Evolutionary conservation across 2,329 filamentous ascomycete genomes (phyloP), one percentile per base, ranked within the genome.

Genomic region (Verticillium alfalfae): DNA sequence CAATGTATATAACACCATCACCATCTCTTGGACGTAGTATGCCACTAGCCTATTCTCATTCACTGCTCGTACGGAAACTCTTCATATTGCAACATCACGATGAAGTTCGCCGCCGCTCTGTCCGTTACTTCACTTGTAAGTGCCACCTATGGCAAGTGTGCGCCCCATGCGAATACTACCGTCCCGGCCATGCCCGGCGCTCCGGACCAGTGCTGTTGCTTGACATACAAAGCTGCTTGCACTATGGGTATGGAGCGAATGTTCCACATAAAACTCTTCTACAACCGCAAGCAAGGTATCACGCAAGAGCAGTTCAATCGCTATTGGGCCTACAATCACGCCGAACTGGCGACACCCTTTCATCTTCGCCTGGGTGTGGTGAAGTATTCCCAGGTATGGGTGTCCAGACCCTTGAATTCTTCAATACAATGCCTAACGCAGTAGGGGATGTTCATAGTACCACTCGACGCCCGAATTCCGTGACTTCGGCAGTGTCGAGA

Each of bases 201-300:
- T 13, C 18, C n/a, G 15, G 54, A 64, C 16, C 38, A 65, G 18
- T 65, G 64, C 56, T 65, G 64, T 41, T 64, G 62, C 36, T 12
- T 65, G 60, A 64, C 62, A 9, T 65, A 64, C 59, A 65, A 65
- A 54, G 52, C 62, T 59, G 58, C 64, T 36, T 65, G 64, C 38
- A 65, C 64, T 34, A 65, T 65, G 64, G 64, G 62, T 26, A 59
- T 56, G 57, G 64, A 65, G 18, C 62, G 64, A 22, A 59, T 64
- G 60, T 62, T 34, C 49, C 64, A 65, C 22, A 60, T 65, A 34
- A 62, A 62, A 37, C 61, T 62, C 9, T 62, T 59, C 57, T 62
- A 62, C 49, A 62, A 62, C n/a, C 61, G 61, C 45, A 62, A 60
- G 61, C 31, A 62, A 37, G 61, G 61, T 36, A 62, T 62, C 45